Evolutionary conservation across 768 basidiomycete genomes (phyloP), one percentile per base, ranked within the genome.

Genomic region (Naganishia vaughanmartiniae): DNA sequence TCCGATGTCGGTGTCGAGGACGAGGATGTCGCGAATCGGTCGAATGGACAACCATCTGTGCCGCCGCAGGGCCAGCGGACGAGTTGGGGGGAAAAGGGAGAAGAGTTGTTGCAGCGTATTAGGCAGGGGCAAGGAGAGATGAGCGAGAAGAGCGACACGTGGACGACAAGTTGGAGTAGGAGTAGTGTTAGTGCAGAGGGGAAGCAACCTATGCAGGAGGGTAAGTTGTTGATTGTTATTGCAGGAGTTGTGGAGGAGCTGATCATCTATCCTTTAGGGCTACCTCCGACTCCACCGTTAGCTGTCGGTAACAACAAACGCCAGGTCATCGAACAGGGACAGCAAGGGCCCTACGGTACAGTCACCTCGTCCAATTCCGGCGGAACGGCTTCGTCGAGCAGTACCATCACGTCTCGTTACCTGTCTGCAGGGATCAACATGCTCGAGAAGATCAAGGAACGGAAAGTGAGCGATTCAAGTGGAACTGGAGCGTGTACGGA

Each of bases 51-150:
- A 24, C 48, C 21, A 6, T 6, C 48, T 4, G 21, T 19, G 12
- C 6, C 6, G 2, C 60, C 24, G 48, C 48, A 12, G n/a, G 14
- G 15, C 1, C 46, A 48, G 24, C 46, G 72, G 36, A 69, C 74
- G 36, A 77, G 79, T 53, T 81, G 81, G 81, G 77, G 75, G 24
- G 74, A 74, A 33, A 76, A 78, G 54, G 79, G 77, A 1, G 69
- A 73, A 65, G 76, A 75, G 34, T 71, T 80, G 71, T 74, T 81
- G 76, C 73, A 74, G 24, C 72, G 71, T 54, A 79, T 81, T 58
- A 76, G 74, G 54, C 67, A 72, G 70, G 53, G 74, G 54, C 67
- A 72, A 67, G 53, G 65, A 24, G 65, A 53, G 36, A 63, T 26
- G 60, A 58, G 66, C n/a, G 74, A 72, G 34, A 77, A 74, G 14